Percentiles rank a stretch among this genome's conserved stretches.
Evolutionary conservation across 176 grass and related monocot species (phyloP).

Genomic region (Aegilops bicornis): DNA sequence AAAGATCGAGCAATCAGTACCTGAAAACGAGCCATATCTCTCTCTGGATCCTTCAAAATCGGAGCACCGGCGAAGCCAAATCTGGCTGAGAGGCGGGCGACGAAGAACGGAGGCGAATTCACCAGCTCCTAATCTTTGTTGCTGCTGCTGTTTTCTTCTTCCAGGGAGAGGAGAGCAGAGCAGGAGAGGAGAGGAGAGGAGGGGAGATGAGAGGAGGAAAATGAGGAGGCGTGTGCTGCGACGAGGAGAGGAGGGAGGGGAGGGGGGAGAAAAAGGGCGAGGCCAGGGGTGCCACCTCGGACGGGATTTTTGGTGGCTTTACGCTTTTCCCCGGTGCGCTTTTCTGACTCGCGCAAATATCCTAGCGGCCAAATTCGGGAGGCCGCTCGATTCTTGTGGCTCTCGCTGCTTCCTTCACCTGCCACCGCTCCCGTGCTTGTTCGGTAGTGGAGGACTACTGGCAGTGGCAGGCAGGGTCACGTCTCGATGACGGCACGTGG

Average conservation of each 20-base stretch:
- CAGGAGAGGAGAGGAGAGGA: neutral
- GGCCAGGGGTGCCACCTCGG: constrained; percentile 54
- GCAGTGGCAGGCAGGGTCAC: too few species aligned
- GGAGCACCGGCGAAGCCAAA: neutral
- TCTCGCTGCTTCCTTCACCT: constrained; percentile 20
- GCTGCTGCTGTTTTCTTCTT: too few species aligned
- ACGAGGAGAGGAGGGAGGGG: neutral
- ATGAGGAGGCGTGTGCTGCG: neutral
- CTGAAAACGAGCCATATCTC: constrained; percentile 44
- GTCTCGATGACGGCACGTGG: too few species aligned
- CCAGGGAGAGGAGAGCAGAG: neutral
- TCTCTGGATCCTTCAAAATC: neutral
- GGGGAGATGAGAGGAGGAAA: neutral
- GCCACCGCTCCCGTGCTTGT: too few species aligned
- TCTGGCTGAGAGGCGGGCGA: neutral
- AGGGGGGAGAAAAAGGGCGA: constrained; percentile 51
- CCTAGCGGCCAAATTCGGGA: neutral
- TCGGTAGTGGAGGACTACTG: neutral
- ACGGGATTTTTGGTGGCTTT: constrained; percentile 24
- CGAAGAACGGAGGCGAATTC: neutral
- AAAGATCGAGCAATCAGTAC: neutral
- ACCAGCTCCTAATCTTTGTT: neutral
- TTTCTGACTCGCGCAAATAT: constrained; percentile 17
- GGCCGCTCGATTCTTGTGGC: constrained; percentile 62
- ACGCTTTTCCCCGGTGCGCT: neutral